phyloP scores from a whole-genome alignment of 2,329 filamentous ascomycete species.

The Ilyonectria robusta region DNA sequence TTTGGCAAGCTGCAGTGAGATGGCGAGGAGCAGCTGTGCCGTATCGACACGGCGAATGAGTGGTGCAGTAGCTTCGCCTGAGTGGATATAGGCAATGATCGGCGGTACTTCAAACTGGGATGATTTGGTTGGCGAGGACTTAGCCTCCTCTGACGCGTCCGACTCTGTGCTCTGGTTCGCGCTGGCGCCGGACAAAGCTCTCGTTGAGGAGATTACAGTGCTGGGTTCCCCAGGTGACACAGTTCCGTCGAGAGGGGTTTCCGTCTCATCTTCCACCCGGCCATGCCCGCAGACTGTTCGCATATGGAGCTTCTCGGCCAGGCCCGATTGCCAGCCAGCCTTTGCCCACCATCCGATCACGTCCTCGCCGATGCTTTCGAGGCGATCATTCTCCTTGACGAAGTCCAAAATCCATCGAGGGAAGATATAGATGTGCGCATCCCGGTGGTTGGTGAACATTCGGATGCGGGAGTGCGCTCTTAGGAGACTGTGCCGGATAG shows the following conservation, averaged over 20 bases:
- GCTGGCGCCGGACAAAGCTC: conserved; percentile 3
- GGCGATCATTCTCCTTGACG: conserved; percentile 81
- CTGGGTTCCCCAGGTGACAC: conserved; percentile 45
- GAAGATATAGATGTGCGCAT: conserved; percentile 95
- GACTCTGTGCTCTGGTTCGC: conserved; percentile 8
- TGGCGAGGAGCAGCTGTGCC: conserved; percentile 82
- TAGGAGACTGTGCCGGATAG: conserved; percentile 82
- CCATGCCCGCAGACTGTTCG: conserved; percentile 68
- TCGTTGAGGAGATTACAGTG: conserved; percentile 25
- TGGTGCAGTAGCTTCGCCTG: conserved; percentile 66
- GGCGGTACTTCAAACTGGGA: conserved; percentile 69
- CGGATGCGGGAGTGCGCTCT: conserved; percentile 81
- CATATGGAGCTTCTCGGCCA: conserved; percentile 84
- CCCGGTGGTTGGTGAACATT: conserved; percentile 87
- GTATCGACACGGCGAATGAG: conserved; percentile 92
- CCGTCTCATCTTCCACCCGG: conserved; percentile 56
- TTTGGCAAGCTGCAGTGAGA: conserved; percentile 90
- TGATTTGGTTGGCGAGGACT: conserved; percentile 27
- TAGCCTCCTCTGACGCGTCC: conserved; percentile 21
- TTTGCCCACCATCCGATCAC: conserved; percentile 97
- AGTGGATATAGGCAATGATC: conserved; percentile 87
- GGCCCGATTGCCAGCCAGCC: conserved; percentile 87
- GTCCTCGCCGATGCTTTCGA: conserved; percentile 93
- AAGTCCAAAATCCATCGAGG: conserved; percentile 93
- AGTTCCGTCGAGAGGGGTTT: conserved; percentile 49